Evolutionary conservation across 139 green algal genomes (phyloP), one percentile per base, ranked within the genome.

Genomic region (Pleodorina starrii): DNA sequence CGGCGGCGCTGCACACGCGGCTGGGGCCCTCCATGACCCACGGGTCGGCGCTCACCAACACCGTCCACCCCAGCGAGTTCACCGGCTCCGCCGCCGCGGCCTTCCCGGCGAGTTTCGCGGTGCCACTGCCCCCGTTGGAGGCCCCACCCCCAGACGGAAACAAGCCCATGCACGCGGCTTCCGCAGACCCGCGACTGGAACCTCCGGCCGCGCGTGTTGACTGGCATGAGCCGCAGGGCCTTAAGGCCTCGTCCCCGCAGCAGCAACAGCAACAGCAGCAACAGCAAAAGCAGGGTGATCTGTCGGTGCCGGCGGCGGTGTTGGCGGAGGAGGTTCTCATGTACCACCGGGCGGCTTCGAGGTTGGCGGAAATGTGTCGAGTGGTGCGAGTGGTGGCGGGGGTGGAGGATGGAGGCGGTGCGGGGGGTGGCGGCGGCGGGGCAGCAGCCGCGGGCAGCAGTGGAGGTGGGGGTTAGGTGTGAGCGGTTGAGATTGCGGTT

Each of bases 251-350:
- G 25, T 21, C 21, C 29, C 72, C 14, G 43, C 5, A 32, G 42
- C 42, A 73, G 2, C 63, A 73, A 38, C 63, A 38, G 43, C 74
- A 50, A 21, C 29, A n/a, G 32, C 35, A 57, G 32, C 36, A 29
- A 7, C 29, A 36, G 48, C 12, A 16, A 11, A 10, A 35, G n/a
- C 50, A 43, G 54, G 50, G 46, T 7, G 50, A 89, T 12, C 36
- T 89, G 48, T 16, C 23, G 10, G 38, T 83, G 1, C 84, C 69
- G 2, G 17, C 11, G 17, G 27, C 84, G 16, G 36, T 94, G 81
- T 35, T 91, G 32, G 42, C 51, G 25, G 91, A 92, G 75, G 89
- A 94, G 72, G 91, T 92, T 36, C 88, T 94, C 32, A 93, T 93
- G 89, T 94, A 94, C 77, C 85, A 92, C 59, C 48, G 91, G 38